Percentiles rank a stretch among this genome's conserved stretches.
These are phyloP conservation scores for Musa balbisiana DNA, from an alignment of 202 grass and related monocot species.

Conservation along the genomic window DNA sequence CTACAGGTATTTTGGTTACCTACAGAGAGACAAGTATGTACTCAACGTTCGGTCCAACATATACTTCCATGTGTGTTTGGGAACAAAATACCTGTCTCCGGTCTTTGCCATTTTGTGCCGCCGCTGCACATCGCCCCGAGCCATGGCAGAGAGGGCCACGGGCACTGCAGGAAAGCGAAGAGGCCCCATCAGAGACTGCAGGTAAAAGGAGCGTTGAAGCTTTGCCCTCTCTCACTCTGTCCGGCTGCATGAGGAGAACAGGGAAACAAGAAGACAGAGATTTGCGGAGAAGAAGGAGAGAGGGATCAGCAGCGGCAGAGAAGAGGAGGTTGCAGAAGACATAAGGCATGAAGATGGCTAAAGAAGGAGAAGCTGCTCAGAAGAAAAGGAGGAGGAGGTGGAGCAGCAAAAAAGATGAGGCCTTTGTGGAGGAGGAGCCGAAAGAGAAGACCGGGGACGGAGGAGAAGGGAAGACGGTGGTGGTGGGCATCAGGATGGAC, in stretches of 20 bases:
- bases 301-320: not conserved
- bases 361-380: not conserved
- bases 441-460: not conserved
- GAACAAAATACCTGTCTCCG: too few relatives aligned
- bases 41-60: too few relatives aligned
- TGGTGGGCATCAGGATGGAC: constrained; percentile 78
- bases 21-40: too few relatives aligned
- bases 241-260: not conserved
- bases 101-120: too few relatives aligned
- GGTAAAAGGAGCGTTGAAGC: not conserved
- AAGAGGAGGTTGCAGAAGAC: not conserved
- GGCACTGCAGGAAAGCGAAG: too few relatives aligned
- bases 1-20: too few relatives aligned
- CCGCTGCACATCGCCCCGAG: not conserved
- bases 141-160: too few relatives aligned
- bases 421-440: not conserved
- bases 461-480: constrained; percentile 39
- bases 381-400: constrained; percentile 1
- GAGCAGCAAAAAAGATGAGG: not conserved
- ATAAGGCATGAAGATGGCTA: constrained; percentile 2
- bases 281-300: not conserved
- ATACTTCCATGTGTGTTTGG: too few relatives aligned
- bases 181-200: not conserved
- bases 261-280: constrained; percentile 1
- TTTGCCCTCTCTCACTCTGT: too few relatives aligned